Evolutionary conservation across 1,284 basidiomycete species (phyloP).

Genomic region (Naganishia cerealis): DNA sequence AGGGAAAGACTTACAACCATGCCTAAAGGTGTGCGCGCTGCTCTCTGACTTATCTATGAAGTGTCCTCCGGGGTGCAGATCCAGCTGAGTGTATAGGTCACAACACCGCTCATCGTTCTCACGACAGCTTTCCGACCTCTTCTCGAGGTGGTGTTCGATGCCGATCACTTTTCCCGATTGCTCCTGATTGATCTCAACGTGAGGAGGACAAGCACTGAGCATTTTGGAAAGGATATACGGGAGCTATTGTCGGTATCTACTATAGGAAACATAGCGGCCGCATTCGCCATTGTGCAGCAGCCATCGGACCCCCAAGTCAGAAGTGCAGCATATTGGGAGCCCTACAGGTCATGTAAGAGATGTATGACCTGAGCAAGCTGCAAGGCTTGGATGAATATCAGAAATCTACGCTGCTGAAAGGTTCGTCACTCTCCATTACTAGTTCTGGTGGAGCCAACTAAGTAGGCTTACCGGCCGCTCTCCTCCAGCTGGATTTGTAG

Average conservation of each 20-base stretch:
- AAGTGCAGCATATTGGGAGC: not conserved
- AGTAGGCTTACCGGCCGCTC: not conserved
- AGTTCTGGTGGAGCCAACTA: not conserved
- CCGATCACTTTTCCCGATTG: not conserved
- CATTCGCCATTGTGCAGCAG: slow-evolving; percentile 1
- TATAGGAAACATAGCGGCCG: too few species aligned
- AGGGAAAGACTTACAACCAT: slow-evolving; percentile 15
- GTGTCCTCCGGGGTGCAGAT: not conserved
- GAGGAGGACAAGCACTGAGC: too few species aligned
- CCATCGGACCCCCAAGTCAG: not conserved
- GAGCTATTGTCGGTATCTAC: too few species aligned
- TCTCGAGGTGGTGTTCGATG: not conserved
- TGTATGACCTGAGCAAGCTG: slow-evolving; percentile 30
- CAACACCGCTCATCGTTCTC: not conserved
- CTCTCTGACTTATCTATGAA: too few species aligned
- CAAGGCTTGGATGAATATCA: slow-evolving; percentile 32
- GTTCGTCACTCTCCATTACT: slow-evolving; percentile 7
- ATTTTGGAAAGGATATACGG: too few species aligned
- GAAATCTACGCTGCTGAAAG: slow-evolving; percentile 24
- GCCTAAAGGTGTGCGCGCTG: too few species aligned
- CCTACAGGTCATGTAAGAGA: slow-evolving; percentile 23
- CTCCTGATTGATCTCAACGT: not conserved
- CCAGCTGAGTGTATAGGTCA: not conserved
- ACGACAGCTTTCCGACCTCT: not conserved
- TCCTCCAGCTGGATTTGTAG: slow-evolving; percentile 41